Conservation (phyloP, 2,329 filamentous ascomycete genomes). For the Trichoderma atrobrunneum region DNA sequence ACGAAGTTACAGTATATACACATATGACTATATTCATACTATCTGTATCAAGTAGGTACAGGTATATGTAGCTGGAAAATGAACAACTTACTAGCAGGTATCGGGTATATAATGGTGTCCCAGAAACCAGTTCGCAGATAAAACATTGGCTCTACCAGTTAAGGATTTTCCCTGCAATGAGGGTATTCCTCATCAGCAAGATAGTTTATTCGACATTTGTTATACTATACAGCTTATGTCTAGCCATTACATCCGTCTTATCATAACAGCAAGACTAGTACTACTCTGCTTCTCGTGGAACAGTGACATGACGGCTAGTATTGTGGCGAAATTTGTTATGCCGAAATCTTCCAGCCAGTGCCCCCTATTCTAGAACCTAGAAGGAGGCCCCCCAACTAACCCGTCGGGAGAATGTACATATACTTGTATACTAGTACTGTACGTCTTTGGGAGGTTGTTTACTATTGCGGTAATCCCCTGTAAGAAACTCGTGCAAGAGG, state of each 20-base stretch:
- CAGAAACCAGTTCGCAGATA: background rate
- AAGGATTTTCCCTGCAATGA: background rate
- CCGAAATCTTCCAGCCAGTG: background rate
- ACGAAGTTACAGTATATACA: background rate
- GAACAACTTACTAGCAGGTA: background rate
- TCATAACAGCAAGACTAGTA: background rate
- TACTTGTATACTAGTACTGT: background rate
- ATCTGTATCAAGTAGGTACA: background rate
- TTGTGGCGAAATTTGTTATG: background rate
- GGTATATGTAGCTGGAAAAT: background rate
- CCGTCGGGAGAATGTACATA: background rate
- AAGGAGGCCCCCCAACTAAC: background rate
- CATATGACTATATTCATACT: background rate
- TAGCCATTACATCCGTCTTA: background rate
- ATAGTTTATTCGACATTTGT: background rate
- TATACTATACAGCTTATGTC: background rate
- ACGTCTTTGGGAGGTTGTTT: background rate
- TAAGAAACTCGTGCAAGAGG: background rate
- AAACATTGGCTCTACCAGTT: rapidly evolving
- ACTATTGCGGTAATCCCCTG: background rate
- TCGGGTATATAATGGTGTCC: background rate
- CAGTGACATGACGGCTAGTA: too few species aligned
- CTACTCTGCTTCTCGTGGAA: background rate
- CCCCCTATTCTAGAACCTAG: background rate
- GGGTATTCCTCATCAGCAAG: background rate